Conservation (phyloP, 2,329 filamentous ascomycete species). For the Immersiporthe knoxdaviesiana region DNA sequence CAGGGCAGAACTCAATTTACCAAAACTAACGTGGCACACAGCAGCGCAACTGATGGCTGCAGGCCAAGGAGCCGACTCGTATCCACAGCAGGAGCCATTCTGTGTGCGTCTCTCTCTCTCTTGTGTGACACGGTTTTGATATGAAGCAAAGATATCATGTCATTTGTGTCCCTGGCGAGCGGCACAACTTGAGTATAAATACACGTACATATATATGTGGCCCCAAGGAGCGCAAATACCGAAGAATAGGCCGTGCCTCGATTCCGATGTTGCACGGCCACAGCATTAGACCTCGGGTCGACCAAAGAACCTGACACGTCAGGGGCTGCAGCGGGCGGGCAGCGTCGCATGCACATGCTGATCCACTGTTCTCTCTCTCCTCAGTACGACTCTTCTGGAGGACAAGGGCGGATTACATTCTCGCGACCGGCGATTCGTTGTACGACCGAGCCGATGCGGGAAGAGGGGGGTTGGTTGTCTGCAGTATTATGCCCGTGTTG, state of each 20-base stretch:
- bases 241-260: neutral
- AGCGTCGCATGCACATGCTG: too few species aligned
- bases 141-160: neutral
- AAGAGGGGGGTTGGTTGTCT: too few species aligned
- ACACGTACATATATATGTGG: neutral
- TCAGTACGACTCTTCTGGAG: too few species aligned
- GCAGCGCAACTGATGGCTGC: neutral
- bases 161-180: neutral
- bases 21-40: neutral
- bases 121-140: neutral
- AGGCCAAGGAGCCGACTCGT: conserved; percentile 2
- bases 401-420: neutral
- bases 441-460: neutral
- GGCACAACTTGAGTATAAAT: neutral
- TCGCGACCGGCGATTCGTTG: neutral
- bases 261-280: neutral
- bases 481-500: neutral
- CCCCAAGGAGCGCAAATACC: neutral
- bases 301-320: too few species aligned
- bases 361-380: too few species aligned
- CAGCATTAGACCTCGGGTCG: neutral
- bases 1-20: neutral
- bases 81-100: neutral
- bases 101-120: too few species aligned
- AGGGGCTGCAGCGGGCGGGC: too few species aligned